These are phyloP conservation scores for Hysterangium stoloniferum DNA, from an alignment of 768 basidiomycete species.

Conservation along the genomic window DNA sequence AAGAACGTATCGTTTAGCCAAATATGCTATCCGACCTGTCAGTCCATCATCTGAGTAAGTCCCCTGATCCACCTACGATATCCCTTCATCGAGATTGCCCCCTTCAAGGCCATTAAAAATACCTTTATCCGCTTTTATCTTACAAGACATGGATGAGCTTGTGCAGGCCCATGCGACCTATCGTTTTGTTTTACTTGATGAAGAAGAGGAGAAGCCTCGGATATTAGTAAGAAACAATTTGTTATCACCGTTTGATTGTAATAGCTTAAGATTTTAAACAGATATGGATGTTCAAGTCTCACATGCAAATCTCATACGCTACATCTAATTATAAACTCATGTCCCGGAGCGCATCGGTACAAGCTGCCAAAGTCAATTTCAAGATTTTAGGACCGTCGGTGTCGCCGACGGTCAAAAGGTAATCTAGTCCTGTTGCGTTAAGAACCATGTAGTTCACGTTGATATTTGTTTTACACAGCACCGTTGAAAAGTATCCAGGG, in stretches of 20 bases:
- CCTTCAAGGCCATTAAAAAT: slow-evolving; percentile 33
- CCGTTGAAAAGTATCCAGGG: slow-evolving; percentile 64
- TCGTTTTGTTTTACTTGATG: slow-evolving; percentile 82
- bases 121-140: slow-evolving; percentile 82
- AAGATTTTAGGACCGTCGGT: slow-evolving; percentile 62
- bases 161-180: slow-evolving; percentile 90
- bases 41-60: slow-evolving; percentile 57
- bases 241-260: too few relatives aligned
- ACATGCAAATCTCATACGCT: slow-evolving; percentile 70
- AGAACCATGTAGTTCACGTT: neutral
- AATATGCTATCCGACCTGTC: slow-evolving; percentile 75
- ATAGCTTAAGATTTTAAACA: slow-evolving; percentile 23
- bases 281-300: slow-evolving; percentile 96
- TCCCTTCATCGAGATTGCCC: slow-evolving; percentile 10
- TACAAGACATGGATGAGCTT: slow-evolving; percentile 87
- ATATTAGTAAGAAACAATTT: slow-evolving; percentile 53
- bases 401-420: slow-evolving; percentile 48
- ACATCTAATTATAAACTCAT: slow-evolving; percentile 46
- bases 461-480: slow-evolving; percentile 26
- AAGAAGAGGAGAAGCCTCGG: slow-evolving; percentile 72
- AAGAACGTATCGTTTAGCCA: slow-evolving; percentile 63
- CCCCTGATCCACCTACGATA: neutral
- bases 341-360: slow-evolving; percentile 52
- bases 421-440: slow-evolving; percentile 15
- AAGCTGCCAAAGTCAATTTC: slow-evolving; percentile 80